A percentile compares a stretch with the other conserved stretches of the same genome.
Conservation (phyloP, 441 rosid genomes). For the Adansonia grandidieri region DNA sequence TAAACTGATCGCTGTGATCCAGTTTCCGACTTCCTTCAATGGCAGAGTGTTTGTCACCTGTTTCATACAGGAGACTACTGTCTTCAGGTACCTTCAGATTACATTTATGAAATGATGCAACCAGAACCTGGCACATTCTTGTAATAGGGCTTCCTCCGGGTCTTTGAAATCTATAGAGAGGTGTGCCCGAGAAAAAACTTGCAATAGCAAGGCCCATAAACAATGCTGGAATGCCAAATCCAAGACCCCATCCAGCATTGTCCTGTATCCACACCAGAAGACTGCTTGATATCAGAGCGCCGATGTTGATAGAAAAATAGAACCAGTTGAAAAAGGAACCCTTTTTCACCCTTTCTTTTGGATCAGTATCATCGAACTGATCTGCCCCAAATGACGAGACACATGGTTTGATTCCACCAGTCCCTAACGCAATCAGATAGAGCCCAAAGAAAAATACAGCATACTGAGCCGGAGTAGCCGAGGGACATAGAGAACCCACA, state of each 20-base stretch:
- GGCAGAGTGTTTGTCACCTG: slow-evolving; percentile 58
- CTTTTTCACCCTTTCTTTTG: slow-evolving; percentile 69
- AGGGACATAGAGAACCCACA: slow-evolving; percentile 58
- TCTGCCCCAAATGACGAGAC: slow-evolving; percentile 89
- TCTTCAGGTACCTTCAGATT: slow-evolving; percentile 58
- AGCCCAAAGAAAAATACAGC: slow-evolving; percentile 74
- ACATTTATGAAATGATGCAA: slow-evolving; percentile 70
- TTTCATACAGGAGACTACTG: slow-evolving; percentile 62
- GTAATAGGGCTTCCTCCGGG: slow-evolving; percentile 87
- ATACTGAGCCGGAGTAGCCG: slow-evolving; percentile 67
- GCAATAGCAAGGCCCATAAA: slow-evolving; percentile 82
- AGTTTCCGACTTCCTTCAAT: slow-evolving; percentile 82
- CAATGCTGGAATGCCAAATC: slow-evolving; percentile 84
- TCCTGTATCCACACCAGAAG: slow-evolving; percentile 84
- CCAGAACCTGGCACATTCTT: slow-evolving; percentile 75
- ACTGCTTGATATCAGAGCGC: slow-evolving; percentile 76
- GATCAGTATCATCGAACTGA: slow-evolving; percentile 84
- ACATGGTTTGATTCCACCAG: slow-evolving; percentile 95
- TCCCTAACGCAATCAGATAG: slow-evolving; percentile 79
- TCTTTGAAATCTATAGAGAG: slow-evolving; percentile 79
- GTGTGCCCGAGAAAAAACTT: slow-evolving; percentile 84
- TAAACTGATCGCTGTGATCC: slow-evolving; percentile 65
- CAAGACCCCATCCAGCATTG: slow-evolving; percentile 86
- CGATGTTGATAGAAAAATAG: slow-evolving; percentile 81
- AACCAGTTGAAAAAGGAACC: slow-evolving; percentile 90